These are phyloP conservation scores for Aspergillus sojae DNA, from an alignment of 2,329 filamentous ascomycete genomes.

Conservation along the genomic window DNA sequence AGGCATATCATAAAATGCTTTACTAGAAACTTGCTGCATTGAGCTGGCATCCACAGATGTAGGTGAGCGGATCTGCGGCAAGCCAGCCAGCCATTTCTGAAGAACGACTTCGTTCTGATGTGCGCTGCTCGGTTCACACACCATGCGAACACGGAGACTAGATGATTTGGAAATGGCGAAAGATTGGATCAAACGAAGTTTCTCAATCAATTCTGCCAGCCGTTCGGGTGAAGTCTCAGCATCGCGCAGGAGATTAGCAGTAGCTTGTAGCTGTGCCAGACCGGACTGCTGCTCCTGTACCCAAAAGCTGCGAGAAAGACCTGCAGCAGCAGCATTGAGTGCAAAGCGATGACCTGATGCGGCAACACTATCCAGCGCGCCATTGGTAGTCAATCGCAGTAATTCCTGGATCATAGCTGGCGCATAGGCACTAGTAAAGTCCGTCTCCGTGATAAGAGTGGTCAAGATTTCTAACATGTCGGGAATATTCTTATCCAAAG, in stretches of 20 bases:
- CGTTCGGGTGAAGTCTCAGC: slow-evolving; percentile 69
- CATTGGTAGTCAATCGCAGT: slow-evolving; percentile 82
- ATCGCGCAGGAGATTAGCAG: slow-evolving; percentile 70
- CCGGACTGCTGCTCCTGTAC: slow-evolving; percentile 84
- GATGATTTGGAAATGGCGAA: slow-evolving; percentile 71
- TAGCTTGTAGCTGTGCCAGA: slow-evolving; percentile 85
- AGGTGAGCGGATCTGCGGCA: slow-evolving; percentile 52
- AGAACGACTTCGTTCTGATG: slow-evolving; percentile 71
- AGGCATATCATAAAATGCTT: slow-evolving; percentile 89
- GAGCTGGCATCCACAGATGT: slow-evolving; percentile 34
- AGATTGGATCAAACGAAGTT: slow-evolving; percentile 82
- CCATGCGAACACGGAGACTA: slow-evolving; percentile 77
- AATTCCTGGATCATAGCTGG: slow-evolving; percentile 82
- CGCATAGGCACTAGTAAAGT: slow-evolving; percentile 83
- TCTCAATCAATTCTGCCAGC: slow-evolving; percentile 73
- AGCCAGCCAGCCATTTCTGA: slow-evolving; percentile 66
- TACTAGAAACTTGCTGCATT: slow-evolving; percentile 50
- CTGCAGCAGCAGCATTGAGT: slow-evolving; percentile 78
- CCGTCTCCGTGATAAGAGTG: slow-evolving; percentile 79
- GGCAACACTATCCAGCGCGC: slow-evolving; percentile 87
- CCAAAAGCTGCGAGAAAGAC: slow-evolving; percentile 71
- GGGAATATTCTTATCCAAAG: slow-evolving; percentile 84
- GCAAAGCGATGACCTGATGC: slow-evolving; percentile 88
- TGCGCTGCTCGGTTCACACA: slow-evolving; percentile 77
- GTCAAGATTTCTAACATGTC: slow-evolving; percentile 87